Evolutionary conservation across 495 filamentous ascomycete genomes (phyloP), one percentile per base, ranked within the genome.

Genomic region (Alectoria sarmentosa): DNA sequence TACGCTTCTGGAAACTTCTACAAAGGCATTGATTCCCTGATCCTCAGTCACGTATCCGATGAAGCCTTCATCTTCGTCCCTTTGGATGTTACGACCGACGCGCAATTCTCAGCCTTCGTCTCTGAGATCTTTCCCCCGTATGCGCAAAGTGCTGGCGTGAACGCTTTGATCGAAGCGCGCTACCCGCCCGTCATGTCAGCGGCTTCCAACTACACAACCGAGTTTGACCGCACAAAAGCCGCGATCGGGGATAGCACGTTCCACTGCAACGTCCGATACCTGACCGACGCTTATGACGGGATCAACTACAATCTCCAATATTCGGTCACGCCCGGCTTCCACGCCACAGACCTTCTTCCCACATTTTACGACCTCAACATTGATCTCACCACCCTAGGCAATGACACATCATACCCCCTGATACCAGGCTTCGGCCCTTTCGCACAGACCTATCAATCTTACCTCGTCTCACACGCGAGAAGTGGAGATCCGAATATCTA

Each of bases 31-130:
- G 68, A 76, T 6, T 78, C 76, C 11, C 39, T 78, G 28, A 73
- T 80, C 21, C 58, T 81, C 3, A 74, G 73, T 14, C 78, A 80
- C 60, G 72, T 73, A 23, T 67, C 74, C 21, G 73, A 79, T 55
- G 78, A 79, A 69, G 61, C 74, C 28, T 70, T 69, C 10, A 60
- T 77, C 11, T 78, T 80, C 58, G 74, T 75, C 3, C 69, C 68
- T 59, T 73, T 75, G 60, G 70, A 79, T 69, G 76, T 84, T 32
- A 77, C 74, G 30, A 81, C 81, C 26, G 78, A 83, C 46, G 75
- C 76, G 28, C 75, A 83, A 60, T 84, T 84, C 73, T 76, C 76
- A 44, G 71, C 67, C n/a, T 82, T 78, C 67, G 67, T 83, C 32
- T 73, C 79, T 44, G 67, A 74, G 39, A 65, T 78, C 26, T 78